Conservation (phyloP, 148 eudicot species). For the Euryodendron excelsum region DNA sequence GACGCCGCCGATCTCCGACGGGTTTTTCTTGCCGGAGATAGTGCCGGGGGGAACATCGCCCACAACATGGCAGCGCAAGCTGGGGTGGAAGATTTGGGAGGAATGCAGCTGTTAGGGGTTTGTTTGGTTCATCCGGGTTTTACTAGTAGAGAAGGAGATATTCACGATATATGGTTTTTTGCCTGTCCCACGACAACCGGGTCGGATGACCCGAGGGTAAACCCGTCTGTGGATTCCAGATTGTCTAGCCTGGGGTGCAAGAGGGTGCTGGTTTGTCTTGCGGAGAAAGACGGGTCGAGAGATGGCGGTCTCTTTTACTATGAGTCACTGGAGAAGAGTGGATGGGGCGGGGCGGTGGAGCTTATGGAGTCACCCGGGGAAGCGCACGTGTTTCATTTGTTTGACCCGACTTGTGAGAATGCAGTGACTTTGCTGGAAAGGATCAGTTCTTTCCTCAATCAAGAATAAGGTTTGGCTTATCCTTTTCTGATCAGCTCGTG, state of each 20-base stretch:
- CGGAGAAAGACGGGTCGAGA: conserved; percentile 28
- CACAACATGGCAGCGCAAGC: conserved; percentile 17
- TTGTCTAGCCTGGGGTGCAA: conserved; percentile 19
- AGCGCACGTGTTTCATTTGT: conserved; percentile 31
- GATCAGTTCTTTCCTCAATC: not conserved
- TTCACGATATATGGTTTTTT: conserved; percentile 15
- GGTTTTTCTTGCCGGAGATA: conserved; percentile 16
- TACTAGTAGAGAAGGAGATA: not conserved
- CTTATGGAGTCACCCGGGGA: conserved; percentile 24
- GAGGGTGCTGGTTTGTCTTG: conserved; percentile 31
- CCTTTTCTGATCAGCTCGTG: too few species aligned
- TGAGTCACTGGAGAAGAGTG: conserved; percentile 26
- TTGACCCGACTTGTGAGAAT: conserved; percentile 17
- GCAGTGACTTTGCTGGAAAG: not conserved
- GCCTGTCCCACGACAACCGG: conserved; percentile 14
- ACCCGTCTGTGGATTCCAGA: conserved; percentile 30
- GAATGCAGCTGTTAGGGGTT: conserved; percentile 5
- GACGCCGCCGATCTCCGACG: not conserved
- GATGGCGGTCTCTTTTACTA: conserved; percentile 27
- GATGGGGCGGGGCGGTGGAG: conserved; percentile 30
- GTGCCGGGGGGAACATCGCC: conserved; percentile 24
- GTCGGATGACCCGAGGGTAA: conserved; percentile 26
- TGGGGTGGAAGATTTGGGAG: not conserved
- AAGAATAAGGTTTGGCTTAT: not conserved
- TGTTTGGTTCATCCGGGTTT: conserved; percentile 9